A percentile compares a stretch with the other conserved stretches of the same genome.
Conservation (phyloP, 805 yeast genomes). For the Candida pseudoglaebosa region DNA sequence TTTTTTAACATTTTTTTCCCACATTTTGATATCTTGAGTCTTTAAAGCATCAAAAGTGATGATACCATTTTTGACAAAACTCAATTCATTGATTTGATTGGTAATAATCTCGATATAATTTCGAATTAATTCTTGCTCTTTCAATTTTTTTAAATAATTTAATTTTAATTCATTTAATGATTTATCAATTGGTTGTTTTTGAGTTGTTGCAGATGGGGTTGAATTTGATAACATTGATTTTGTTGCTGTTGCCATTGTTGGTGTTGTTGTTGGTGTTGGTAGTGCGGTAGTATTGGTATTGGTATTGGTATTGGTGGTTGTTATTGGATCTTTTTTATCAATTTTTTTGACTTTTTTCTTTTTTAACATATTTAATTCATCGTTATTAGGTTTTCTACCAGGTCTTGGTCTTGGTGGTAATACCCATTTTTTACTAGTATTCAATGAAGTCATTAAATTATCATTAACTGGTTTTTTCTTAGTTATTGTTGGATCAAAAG, state of each 20-base stretch:
- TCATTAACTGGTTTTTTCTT: conserved; percentile 14
- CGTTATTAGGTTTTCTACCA: conserved; percentile 34
- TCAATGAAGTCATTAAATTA: conserved; percentile 13
- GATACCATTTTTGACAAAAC: conserved; percentile 41
- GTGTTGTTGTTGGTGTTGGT: too few species aligned
- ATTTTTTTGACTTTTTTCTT: not conserved
- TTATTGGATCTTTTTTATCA: conserved; percentile 3
- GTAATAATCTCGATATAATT: conserved; percentile 40
- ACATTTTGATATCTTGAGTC: conserved; percentile 9
- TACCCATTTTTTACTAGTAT: conserved; percentile 38
- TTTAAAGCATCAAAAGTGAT: conserved; percentile 40
- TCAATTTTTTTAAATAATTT: conserved; percentile 32
- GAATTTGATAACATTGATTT: conserved; percentile 1
- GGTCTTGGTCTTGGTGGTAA: conserved; percentile 40
- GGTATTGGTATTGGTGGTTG: not conserved
- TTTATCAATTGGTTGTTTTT: not conserved
- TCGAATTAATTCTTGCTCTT: conserved; percentile 40
- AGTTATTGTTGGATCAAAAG: conserved; percentile 18
- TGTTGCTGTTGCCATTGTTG: not conserved
- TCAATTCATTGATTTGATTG: conserved; percentile 40
- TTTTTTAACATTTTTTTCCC: conserved; percentile 2
- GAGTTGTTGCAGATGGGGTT: conserved; percentile 1
- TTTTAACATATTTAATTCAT: not conserved
- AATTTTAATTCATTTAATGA: conserved; percentile 17
- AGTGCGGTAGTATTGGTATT: too few species aligned